Percentiles rank a stretch among this genome's conserved stretches.
phyloP scores from a whole-genome alignment of 2,329 filamentous ascomycete species.

The Colletotrichum sp. region DNA sequence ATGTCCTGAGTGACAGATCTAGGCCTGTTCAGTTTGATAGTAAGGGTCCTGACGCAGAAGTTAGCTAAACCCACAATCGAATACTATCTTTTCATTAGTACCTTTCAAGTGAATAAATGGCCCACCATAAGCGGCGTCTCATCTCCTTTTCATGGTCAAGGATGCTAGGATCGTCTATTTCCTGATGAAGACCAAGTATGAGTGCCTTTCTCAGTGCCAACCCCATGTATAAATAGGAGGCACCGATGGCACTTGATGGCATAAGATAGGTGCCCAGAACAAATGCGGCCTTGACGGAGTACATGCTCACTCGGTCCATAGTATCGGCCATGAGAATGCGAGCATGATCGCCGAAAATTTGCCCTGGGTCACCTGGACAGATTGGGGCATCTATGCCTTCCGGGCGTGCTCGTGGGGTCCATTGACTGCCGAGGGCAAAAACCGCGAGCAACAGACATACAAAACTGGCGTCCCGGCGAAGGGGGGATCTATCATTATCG shows the following conservation, averaged over 20 bases:
- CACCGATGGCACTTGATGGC: conserved; percentile 34
- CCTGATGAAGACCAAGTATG: conserved; percentile 29
- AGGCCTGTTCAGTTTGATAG: conserved; percentile 27
- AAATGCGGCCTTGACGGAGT: conserved; percentile 34
- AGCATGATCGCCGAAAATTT: conserved; percentile 32
- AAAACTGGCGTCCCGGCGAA: conserved; percentile 27
- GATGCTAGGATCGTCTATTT: conserved; percentile 23
- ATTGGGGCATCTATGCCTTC: conserved; percentile 11
- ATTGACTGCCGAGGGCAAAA: conserved; percentile 36
- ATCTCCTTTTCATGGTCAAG: conserved; percentile 25
- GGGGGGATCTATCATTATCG: conserved; percentile 21
- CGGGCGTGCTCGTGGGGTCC: conserved; percentile 32
- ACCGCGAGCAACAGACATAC: conserved; percentile 28
- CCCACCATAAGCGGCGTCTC: conserved; percentile 29
- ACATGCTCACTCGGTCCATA: conserved; percentile 32
- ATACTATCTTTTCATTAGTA: neutral
- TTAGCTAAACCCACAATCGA: neutral
- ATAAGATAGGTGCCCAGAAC: conserved; percentile 37
- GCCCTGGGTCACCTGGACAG: conserved; percentile 29
- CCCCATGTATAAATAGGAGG: conserved; percentile 34
- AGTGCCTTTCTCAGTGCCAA: conserved; percentile 30
- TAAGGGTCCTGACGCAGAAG: conserved; percentile 12
- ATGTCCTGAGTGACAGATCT: conserved; percentile 23
- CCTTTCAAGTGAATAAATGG: conserved; percentile 32
- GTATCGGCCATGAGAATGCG: conserved; percentile 35